phyloP scores from a whole-genome alignment of 2,329 filamentous ascomycete species.

The Phyllosticta citrichinensis region DNA sequence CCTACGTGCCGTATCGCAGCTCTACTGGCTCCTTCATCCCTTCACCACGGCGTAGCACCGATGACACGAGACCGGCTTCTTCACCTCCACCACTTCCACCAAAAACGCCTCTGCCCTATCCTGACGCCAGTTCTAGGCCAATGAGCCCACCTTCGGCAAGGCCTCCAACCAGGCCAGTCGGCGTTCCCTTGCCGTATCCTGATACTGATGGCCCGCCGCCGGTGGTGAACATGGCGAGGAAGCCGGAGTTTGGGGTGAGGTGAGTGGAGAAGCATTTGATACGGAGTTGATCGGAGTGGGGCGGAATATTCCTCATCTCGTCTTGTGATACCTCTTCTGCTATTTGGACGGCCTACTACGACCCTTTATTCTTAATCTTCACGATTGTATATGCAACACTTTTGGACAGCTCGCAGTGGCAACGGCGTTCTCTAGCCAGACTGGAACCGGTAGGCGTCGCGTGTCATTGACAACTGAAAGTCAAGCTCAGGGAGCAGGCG shows the following conservation, averaged over 20 bases:
- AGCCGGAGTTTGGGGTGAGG: conserved; percentile 55
- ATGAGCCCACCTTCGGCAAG: conserved; percentile 15
- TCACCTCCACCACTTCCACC: conserved; percentile 30
- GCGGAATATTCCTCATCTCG: background rate
- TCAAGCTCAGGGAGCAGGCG: background rate
- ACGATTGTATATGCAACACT: background rate
- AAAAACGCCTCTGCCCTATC: conserved; percentile 26
- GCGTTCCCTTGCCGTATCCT: conserved; percentile 59
- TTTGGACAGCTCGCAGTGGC: background rate
- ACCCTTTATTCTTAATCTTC: background rate
- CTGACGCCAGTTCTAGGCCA: background rate
- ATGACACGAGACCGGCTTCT: conserved; percentile 19
- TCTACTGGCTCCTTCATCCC: conserved; percentile 9
- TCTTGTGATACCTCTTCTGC: background rate
- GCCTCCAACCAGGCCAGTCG: conserved; percentile 18
- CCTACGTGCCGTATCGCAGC: conserved; percentile 3
- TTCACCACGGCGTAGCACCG: conserved; percentile 21
- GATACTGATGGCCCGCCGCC: conserved; percentile 72
- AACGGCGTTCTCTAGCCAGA: background rate
- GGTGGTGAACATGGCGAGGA: conserved; percentile 72
- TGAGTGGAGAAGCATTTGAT: background rate
- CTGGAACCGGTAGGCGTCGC: background rate
- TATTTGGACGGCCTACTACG: background rate
- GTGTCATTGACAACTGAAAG: background rate
- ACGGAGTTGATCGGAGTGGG: background rate